phyloP scores from a whole-genome alignment of 352 stramenopile genomes.

The Globisporangium rhizosaccharum region DNA sequence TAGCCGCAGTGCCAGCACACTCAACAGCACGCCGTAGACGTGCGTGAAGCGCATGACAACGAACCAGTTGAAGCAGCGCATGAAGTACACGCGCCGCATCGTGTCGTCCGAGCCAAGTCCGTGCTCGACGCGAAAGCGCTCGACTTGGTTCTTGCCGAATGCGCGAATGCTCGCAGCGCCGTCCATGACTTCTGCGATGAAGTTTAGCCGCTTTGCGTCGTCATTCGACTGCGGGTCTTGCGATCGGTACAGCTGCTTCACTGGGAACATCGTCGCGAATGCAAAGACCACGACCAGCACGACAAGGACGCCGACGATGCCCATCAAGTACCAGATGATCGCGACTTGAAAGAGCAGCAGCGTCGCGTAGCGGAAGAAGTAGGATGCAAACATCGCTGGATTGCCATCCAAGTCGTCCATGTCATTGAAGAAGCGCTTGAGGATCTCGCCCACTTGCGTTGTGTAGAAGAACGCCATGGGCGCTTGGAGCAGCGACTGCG shows the following conservation, averaged over 20 bases:
- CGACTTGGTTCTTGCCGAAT: slow-evolving; percentile 26
- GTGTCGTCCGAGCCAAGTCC: slow-evolving; percentile 22
- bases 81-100: slow-evolving; percentile 20
- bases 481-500: slow-evolving; percentile 22
- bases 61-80: slow-evolving; percentile 24
- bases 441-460: slow-evolving; percentile 32
- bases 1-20: slow-evolving; percentile 19
- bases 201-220: slow-evolving; percentile 27
- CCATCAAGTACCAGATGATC: too few species aligned
- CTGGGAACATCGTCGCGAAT: too few species aligned
- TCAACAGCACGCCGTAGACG: slow-evolving; percentile 23
- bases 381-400: too few species aligned
- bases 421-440: slow-evolving; percentile 34
- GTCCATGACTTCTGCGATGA: slow-evolving; percentile 35
- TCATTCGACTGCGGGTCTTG: neutral
- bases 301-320: too few species aligned
- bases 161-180: slow-evolving; percentile 34
- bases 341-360: slow-evolving; percentile 1
- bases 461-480: slow-evolving; percentile 42
- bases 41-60: slow-evolving; percentile 26
- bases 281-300: too few species aligned
- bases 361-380: slow-evolving; percentile 7
- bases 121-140: slow-evolving; percentile 25
- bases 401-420: slow-evolving; percentile 3
- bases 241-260: too few species aligned